Evolutionary conservation across 208 protist genomes (phyloP), one percentile per base, ranked within the genome.

Genomic region (Wallacemonas sp.): DNA sequence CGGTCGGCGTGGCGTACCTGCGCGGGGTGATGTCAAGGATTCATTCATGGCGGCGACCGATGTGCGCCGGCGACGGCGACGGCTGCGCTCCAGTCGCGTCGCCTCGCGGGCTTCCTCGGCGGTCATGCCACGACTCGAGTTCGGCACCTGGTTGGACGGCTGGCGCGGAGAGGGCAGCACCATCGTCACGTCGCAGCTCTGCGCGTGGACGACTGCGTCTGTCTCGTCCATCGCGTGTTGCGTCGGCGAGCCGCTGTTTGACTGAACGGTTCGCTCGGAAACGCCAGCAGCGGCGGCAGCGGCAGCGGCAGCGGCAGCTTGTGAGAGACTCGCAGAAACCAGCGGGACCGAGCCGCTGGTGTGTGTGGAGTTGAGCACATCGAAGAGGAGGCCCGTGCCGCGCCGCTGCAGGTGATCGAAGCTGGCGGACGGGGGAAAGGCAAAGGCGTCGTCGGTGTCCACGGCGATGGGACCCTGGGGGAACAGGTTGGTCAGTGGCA

Each of bases 401-500:
- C 30, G 11, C n/a, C 26, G 26, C 30, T 23, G 52, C 30, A 58
- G 52, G 6, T 4, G 16, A 30, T 58, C 52, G 29, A 58, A 58
- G 30, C 8, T 4, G 11, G 21, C 26, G 9, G n/a, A 4, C 4
- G 52, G 52, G 4, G 19, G n/a, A 17, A 12, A 41, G n/a, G 52
- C 19, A 23, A 17, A 24, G 8, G 52, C 52, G 11, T 58, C 52
- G 14, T 58, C 30, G 5, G 29, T 9, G 30, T 24, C n/a, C 16
- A 58, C 30, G 4, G 52, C 30, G 19, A 39, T 6, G 2, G 52
- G 16, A 14, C 52, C 52, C 12, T 58, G 30, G 2, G 19, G 19
- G 19, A 58, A 58, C 17, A 58, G 23, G 32, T 41, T 34, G 12
- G 32, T 24, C n/a, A 58, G 19, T 5, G 47, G 47, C 47, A 55